Evolutionary conservation across 371 early-diverging fungal species (phyloP), one percentile per base, ranked within the genome.

Genomic region (Choanephora cucurbitarum): DNA sequence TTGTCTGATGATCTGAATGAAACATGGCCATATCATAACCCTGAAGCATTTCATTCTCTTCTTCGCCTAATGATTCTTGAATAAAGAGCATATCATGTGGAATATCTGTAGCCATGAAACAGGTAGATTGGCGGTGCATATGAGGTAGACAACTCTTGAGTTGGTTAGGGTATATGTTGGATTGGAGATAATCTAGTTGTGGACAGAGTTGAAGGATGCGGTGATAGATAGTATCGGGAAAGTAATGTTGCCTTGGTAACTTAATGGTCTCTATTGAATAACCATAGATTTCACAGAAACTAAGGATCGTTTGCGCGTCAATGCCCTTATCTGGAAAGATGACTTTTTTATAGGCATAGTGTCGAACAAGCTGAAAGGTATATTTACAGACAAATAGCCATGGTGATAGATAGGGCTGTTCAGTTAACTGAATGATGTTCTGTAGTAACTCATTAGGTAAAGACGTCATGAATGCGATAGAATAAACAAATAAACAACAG

Each of bases 41-140:
- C 7, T 7, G 7, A 28, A 28, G 28, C 7, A 28, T 28, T 28
- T 50, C 32, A 46, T 46, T 14, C 23, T 18, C 13, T 32, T 54
- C 23, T 24, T 47, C 19, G 41, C 39, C 50, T 1, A n/a, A n/a
- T n/a, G n/a, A n/a, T n/a, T 28, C 28, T 28, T 28, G 28, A 28
- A 7, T 28, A 3, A 46, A 15, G 1, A 40, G 18, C 41, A 52
- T 19, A 50, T 49, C 41, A 17, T 31, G 17, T 14, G 71, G 66
- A 18, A 66, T 62, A 50, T 72, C 64, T 0, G 76, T 76, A 1
- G 63, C 44, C 77, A 76, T 69, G 28, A 76, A 70, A 6, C 67
- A 62, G 0, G 67, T 52, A 11, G 50, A 49, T n/a, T 59, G 54
- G 9, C 44, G 28, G 7, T 28, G 46, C 39, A 56, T 45, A 5